Conservation (phyloP, 495 filamentous ascomycete genomes). For the Lophiostoma macrostomum region DNA sequence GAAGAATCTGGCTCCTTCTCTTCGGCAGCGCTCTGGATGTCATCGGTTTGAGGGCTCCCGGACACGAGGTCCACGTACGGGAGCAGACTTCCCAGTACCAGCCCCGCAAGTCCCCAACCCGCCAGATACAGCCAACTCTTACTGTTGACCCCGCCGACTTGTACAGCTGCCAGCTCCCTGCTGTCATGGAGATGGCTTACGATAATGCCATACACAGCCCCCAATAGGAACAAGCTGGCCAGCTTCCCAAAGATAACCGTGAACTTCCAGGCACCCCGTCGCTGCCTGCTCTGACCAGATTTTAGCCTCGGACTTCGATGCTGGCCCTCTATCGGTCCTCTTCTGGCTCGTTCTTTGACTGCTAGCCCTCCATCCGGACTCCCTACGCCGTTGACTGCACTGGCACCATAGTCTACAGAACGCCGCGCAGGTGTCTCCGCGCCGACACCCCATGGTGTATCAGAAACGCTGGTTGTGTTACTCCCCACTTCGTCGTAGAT, state of each 20-base stretch:
- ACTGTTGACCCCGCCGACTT: conserved; percentile 57
- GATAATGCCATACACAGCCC: conserved; percentile 78
- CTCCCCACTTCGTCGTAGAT: conserved; percentile 75
- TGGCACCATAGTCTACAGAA: conserved; percentile 7
- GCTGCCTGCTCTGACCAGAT: background rate
- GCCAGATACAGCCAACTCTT: conserved; percentile 65
- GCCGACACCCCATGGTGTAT: conserved; percentile 70
- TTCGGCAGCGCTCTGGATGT: conserved; percentile 4
- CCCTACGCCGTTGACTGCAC: conserved; percentile 18
- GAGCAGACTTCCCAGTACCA: conserved; percentile 71
- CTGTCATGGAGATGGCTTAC: conserved; percentile 79
- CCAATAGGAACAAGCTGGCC: conserved; percentile 74
- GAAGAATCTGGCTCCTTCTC: conserved; percentile 30
- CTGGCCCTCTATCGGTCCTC: conserved; percentile 6
- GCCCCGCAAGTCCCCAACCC: conserved; percentile 78
- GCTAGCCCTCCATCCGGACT: conserved; percentile 19
- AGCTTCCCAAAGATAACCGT: conserved; percentile 53
- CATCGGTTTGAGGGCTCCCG: conserved; percentile 35
- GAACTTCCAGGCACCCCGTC: conserved; percentile 29
- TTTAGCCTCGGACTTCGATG: background rate
- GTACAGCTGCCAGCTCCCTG: conserved; percentile 60
- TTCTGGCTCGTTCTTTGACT: conserved; percentile 2
- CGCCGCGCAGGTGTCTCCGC: conserved; percentile 55
- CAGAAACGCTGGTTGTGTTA: conserved; percentile 48
- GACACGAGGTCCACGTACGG: conserved; percentile 80